A percentile compares a stretch with the other conserved stretches of the same genome.
Conservation (phyloP, 345 rosid genomes). For the Balakata baccata region DNA sequence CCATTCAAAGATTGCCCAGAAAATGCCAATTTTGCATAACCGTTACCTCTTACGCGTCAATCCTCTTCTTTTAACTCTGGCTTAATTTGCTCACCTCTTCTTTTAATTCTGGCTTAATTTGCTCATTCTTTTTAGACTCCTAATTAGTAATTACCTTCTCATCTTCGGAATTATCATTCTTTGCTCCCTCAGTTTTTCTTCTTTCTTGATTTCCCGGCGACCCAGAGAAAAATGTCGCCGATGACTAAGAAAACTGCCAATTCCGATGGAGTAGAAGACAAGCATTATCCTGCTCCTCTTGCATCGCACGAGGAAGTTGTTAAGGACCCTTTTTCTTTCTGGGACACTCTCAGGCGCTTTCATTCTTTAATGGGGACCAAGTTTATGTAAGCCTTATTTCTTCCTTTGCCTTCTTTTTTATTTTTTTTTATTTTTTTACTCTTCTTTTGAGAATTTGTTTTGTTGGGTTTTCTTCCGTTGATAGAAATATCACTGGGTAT, state of each 20-base stretch:
- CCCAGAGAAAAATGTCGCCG: conserved; percentile 39
- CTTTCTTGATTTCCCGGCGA: conserved; percentile 19
- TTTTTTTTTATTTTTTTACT: too few relatives aligned
- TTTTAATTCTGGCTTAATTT: conserved; percentile 25
- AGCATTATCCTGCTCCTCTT: conserved; percentile 63
- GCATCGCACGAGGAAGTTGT: conserved; percentile 56
- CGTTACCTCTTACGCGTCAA: conserved; percentile 53
- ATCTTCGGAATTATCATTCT: conserved; percentile 29
- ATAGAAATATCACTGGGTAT: neutral
- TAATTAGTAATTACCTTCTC: conserved; percentile 38
- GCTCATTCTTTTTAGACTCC: conserved; percentile 12
- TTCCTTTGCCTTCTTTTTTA: neutral
- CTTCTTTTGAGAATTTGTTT: too few relatives aligned
- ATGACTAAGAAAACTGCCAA: conserved; percentile 30
- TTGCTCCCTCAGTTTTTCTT: neutral
- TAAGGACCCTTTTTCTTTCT: conserved; percentile 48
- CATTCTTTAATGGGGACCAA: conserved; percentile 76
- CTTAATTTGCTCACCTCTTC: conserved; percentile 23
- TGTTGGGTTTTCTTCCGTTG: neutral
- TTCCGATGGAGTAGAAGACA: conserved; percentile 23
- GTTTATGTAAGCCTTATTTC: conserved; percentile 52
- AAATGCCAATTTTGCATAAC: conserved; percentile 65
- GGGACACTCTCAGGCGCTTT: conserved; percentile 89
- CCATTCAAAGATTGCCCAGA: conserved; percentile 36
- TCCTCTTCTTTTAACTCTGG: conserved; percentile 22